A percentile compares a stretch with the other conserved stretches of the same genome.
Evolutionary conservation across 2,329 filamentous ascomycete species (phyloP).

Genomic region (Arthrinium puccinioides): DNA sequence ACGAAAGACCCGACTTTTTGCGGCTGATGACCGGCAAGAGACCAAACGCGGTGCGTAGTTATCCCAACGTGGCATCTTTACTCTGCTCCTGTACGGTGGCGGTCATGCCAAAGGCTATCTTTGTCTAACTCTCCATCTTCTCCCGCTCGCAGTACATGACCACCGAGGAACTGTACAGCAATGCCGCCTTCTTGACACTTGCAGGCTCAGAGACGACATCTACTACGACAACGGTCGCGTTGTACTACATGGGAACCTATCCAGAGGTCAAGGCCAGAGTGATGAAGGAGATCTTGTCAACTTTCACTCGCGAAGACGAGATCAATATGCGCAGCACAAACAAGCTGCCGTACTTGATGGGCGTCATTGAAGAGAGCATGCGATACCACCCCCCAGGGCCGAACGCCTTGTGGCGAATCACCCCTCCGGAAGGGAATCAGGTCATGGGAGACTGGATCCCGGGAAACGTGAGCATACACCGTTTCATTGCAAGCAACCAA

Average conservation of each 20-base stretch:
- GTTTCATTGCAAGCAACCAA: neutral
- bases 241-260: conserved; percentile 29
- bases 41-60: conserved; percentile 9
- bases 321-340: conserved; percentile 24
- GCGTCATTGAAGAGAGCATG: conserved; percentile 31
- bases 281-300: conserved; percentile 26
- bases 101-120: no score
- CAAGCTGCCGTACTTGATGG: conserved; percentile 27
- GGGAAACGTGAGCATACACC: conserved; percentile 7
- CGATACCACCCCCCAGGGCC: conserved; percentile 28
- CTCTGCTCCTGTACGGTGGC: no score
- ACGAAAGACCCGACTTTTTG: neutral
- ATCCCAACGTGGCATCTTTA: neutral
- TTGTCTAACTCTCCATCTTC: neutral
- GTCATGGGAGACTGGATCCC: conserved; percentile 11
- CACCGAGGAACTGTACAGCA: no score
- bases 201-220: conserved; percentile 39
- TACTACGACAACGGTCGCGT: conserved; percentile 30
- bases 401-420: conserved; percentile 9
- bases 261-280: conserved; percentile 22
- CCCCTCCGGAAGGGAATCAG: conserved; percentile 8
- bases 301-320: conserved; percentile 26
- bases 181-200: conserved; percentile 1
- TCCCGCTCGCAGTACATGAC: no score
- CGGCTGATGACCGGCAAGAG: no score